Base-by-base conservation (phyloP, 352 stramenopile species). In the Aphanomyces euteiches region DNA sequence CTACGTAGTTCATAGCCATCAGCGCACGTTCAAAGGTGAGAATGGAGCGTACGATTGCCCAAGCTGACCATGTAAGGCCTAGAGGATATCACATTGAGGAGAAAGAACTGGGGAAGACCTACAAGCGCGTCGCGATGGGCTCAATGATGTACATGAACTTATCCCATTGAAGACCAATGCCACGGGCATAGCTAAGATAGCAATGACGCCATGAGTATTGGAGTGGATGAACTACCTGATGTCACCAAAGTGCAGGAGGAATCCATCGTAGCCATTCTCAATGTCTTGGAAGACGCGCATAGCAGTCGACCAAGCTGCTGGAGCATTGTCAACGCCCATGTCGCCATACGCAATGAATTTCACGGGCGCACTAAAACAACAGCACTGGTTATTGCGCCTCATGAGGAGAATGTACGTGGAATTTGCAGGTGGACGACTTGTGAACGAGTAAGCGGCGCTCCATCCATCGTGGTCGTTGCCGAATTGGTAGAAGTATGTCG, bases 11-110 rank as follows among this genome's bases (percentile, higher is more conserved):
- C 10, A 38, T 15, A 7, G 8, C 50, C 50, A 58, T 58, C 17
- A 58, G 13, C 45, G 45, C 50, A 58, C 15, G 36, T 36, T 19
- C 10, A 10, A 19, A 19, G 17, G 8, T 17, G 17, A n/a, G 17
- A 54, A 36, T 37, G 37, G 39, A 1, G 53, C 84, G 69, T 73
- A 92, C 84, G 84, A 58, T 90, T 92, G 47, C 83, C 84, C 43
- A 92, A 86, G 68, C 84, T 89, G 21, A 90, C 70, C 83, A 90
- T 88, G 74, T 92, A 92, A 12, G 84, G 84, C 3, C 83, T 87
- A 47, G 45, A 60, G 37, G 59, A 36, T 53, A 19, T 54, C 12
- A 67, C 41, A 67, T 67, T 19, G 19, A 19, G 7, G 70, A 36
- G 4, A 63, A 3, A 66, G 21, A 41, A 17, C 67, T 28, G 28